Conservation (phyloP, 805 yeast species). For the Ogataea minuta region DNA sequence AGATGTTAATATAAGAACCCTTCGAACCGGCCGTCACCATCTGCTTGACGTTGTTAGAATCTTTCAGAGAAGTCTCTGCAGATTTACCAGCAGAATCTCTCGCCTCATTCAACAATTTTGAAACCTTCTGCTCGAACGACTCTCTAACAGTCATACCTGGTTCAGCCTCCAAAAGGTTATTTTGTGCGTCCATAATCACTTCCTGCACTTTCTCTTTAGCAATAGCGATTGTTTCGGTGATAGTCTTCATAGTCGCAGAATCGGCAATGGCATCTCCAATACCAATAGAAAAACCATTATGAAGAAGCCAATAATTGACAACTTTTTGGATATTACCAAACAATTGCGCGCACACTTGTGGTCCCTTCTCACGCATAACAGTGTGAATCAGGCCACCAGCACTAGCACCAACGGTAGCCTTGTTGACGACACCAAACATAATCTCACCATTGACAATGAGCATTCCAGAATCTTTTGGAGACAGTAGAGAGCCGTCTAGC, state of each 20-base stretch:
- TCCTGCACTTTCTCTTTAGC: conserved; percentile 95
- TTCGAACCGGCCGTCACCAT: conserved; percentile 99
- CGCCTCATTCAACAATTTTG: conserved; percentile 92
- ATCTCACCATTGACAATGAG: conserved; percentile 92
- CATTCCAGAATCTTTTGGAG: conserved; percentile 96
- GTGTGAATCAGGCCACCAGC: conserved; percentile 98
- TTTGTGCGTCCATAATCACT: conserved; percentile 89
- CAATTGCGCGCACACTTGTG: conserved; percentile 80
- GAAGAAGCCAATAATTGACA: conserved; percentile 93
- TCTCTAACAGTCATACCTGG: conserved; percentile 99
- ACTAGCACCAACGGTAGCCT: conserved; percentile 97
- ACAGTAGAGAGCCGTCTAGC: conserved; percentile 81
- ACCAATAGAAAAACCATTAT: conserved; percentile 97
- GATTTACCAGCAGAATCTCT: conserved; percentile 99
- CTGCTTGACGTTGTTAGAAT: conserved; percentile 93
- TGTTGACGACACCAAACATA: conserved; percentile 96
- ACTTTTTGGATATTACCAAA: conserved; percentile 93
- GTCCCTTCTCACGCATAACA: conserved; percentile 97
- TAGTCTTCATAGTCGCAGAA: conserved; percentile 89
- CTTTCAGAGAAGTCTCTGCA: conserved; percentile 94
- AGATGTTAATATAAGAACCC: conserved; percentile 97
- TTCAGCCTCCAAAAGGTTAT: conserved; percentile 83
- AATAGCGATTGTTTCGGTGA: conserved; percentile 87
- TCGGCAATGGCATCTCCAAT: conserved; percentile 99
- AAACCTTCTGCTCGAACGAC: conserved; percentile 95